Evolutionary conservation across 352 stramenopile genomes (phyloP).

Genomic region (Globisporangium nunn): DNA sequence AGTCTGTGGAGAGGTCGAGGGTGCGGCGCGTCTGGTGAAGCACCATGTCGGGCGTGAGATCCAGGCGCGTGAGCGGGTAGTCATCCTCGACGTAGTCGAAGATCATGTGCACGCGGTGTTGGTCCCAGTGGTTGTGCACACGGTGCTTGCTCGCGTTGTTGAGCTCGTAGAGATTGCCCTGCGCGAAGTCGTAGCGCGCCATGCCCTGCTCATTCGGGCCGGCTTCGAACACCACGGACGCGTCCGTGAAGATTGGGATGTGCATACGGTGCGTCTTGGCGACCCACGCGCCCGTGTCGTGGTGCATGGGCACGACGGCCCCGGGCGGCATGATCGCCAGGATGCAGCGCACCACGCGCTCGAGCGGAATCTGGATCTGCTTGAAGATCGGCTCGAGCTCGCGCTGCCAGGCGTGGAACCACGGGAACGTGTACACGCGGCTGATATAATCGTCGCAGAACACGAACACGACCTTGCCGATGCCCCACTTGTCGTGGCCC

Average conservation of each 20-base stretch:
- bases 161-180: conserved; percentile 96
- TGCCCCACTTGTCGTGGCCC: conserved; percentile 96
- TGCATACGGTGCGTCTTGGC: conserved; percentile 94
- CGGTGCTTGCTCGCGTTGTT: conserved; percentile 98
- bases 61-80: conserved; percentile 55
- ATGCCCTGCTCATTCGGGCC: conserved; percentile 82
- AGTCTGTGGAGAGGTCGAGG: conserved; percentile 88
- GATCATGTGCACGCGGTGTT: conserved; percentile 95
- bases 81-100: conserved; percentile 95
- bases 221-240: conserved; percentile 76
- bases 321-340: conserved; percentile 93
- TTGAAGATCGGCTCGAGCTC: conserved; percentile 87
- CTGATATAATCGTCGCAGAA: conserved; percentile 99
- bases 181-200: conserved; percentile 87
- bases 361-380: conserved; percentile 77
- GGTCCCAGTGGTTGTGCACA: conserved; percentile 89
- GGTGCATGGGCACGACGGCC: conserved; percentile 94
- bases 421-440: conserved; percentile 93
- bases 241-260: conserved; percentile 91
- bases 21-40: conserved; percentile 95
- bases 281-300: conserved; percentile 98
- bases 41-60: conserved; percentile 84
- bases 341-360: conserved; percentile 88
- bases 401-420: conserved; percentile 81
- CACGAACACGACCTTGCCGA: conserved; percentile 96